A percentile compares a stretch with the other conserved stretches of the same genome.
phyloP scores from a whole-genome alignment of 2,329 filamentous ascomycete genomes.

The Tolypocladium tropicale region DNA sequence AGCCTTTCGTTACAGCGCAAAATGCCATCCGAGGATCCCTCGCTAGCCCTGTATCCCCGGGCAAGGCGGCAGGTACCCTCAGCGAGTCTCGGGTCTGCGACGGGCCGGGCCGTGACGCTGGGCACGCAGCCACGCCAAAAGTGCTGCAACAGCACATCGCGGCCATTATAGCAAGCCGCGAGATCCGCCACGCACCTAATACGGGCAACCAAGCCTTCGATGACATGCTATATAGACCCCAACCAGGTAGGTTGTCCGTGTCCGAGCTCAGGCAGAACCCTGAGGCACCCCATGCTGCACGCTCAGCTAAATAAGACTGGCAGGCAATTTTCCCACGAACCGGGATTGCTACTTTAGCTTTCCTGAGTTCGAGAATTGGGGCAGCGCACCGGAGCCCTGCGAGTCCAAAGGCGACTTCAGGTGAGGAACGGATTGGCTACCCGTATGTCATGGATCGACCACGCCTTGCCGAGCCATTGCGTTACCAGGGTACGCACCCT shows the following conservation, averaged over 20 bases:
- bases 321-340: not conserved
- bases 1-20: constrained; percentile 46
- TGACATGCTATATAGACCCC: constrained; percentile 13
- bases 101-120: constrained; percentile 2
- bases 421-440: not conserved
- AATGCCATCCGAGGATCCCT: constrained; percentile 42
- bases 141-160: constrained; percentile 8
- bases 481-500: not conserved
- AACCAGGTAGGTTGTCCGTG: constrained; percentile 12
- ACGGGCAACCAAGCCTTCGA: constrained; percentile 11
- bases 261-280: not conserved
- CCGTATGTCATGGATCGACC: not conserved
- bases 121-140: not conserved
- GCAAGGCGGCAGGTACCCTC: constrained; percentile 44
- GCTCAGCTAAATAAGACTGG: not conserved
- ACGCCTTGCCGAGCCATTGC: not conserved
- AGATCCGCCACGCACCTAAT: constrained; percentile 9
- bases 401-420: not conserved
- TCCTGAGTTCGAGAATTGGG: constrained; percentile 62
- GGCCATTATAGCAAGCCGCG: constrained; percentile 12
- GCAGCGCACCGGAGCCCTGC: constrained; percentile 12
- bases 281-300: not conserved
- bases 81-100: constrained; percentile 42
- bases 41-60: constrained; percentile 35
- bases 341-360: constrained; percentile 57